A percentile compares a stretch with the other conserved stretches of the same genome.
Conservation (phyloP, 495 filamentous ascomycete species). For the Penicillium roqueforti region DNA sequence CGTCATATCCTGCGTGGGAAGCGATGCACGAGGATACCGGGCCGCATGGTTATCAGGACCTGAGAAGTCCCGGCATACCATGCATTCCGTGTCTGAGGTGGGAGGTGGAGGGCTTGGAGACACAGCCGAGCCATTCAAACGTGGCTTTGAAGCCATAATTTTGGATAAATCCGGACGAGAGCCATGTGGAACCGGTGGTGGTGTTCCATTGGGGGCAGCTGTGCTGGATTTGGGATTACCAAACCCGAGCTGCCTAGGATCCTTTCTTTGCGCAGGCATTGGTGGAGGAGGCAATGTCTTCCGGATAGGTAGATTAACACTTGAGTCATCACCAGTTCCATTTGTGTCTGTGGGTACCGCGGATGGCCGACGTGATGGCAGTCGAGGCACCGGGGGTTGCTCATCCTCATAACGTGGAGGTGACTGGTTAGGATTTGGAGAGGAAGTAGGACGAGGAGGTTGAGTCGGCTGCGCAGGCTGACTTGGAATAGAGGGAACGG, state of each 20-base stretch:
- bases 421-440: not conserved
- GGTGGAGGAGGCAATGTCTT: slow-evolving; percentile 36
- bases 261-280: slow-evolving; percentile 24
- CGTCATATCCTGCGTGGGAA: slow-evolving; percentile 60
- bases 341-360: slow-evolving; percentile 19
- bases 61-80: slow-evolving; percentile 84
- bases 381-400: slow-evolving; percentile 18
- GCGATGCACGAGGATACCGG: slow-evolving; percentile 64
- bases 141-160: slow-evolving; percentile 52
- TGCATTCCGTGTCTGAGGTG: slow-evolving; percentile 48
- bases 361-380: slow-evolving; percentile 33
- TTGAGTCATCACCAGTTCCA: slow-evolving; percentile 10
- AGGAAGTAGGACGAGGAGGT: slow-evolving; percentile 11
- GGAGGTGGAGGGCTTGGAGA: slow-evolving; percentile 12
- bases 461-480: slow-evolving; percentile 5
- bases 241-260: slow-evolving; percentile 39
- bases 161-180: slow-evolving; percentile 57
- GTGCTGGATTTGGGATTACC: slow-evolving; percentile 27
- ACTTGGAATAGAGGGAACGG: slow-evolving; percentile 14
- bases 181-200: slow-evolving; percentile 54
- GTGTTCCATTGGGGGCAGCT: slow-evolving; percentile 22
- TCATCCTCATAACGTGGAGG: slow-evolving; percentile 7
- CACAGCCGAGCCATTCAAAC: slow-evolving; percentile 23
- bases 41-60: slow-evolving; percentile 73
- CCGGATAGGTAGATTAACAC: slow-evolving; percentile 18